phyloP scores from a whole-genome alignment of 148 eudicot species.

The Polygonum maritimum region DNA sequence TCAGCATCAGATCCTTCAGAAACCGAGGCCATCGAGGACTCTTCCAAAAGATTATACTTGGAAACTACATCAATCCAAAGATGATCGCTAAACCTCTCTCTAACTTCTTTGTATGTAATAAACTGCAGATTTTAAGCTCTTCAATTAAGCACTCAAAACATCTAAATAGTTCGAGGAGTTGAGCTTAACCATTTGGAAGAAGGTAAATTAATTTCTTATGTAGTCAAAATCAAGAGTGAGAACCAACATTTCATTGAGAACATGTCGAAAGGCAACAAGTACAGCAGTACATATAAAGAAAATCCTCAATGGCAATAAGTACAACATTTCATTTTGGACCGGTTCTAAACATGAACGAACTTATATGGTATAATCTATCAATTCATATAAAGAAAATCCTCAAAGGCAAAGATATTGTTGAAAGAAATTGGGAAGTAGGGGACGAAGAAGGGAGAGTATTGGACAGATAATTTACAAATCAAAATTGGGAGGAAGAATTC shows the following conservation, averaged over 20 bases:
- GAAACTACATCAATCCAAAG: constrained; percentile 97
- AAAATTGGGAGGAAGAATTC: no score
- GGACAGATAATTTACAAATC: no score
- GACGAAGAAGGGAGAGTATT: no score
- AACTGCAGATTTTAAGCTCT: no score
- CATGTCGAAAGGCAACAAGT: no score
- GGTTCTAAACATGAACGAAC: background rate
- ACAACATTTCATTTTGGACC: no score
- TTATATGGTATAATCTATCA: background rate
- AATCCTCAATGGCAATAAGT: no score
- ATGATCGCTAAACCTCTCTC: constrained; percentile 59
- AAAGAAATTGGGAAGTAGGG: no score
- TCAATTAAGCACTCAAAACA: no score
- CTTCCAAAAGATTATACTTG: constrained; percentile 66
- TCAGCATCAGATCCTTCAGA: constrained; percentile 43
- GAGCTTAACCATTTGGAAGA: background rate
- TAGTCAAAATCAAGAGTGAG: background rate
- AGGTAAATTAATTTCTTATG: no score
- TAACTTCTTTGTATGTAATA: constrained; percentile 22
- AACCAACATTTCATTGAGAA: background rate
- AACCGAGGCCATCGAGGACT: constrained; percentile 37
- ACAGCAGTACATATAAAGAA: no score
- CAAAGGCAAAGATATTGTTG: background rate
- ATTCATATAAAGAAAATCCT: background rate
- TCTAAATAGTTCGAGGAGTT: no score